phyloP scores from a whole-genome alignment of 306 rosid genomes.

The Vigna nakashimae region DNA sequence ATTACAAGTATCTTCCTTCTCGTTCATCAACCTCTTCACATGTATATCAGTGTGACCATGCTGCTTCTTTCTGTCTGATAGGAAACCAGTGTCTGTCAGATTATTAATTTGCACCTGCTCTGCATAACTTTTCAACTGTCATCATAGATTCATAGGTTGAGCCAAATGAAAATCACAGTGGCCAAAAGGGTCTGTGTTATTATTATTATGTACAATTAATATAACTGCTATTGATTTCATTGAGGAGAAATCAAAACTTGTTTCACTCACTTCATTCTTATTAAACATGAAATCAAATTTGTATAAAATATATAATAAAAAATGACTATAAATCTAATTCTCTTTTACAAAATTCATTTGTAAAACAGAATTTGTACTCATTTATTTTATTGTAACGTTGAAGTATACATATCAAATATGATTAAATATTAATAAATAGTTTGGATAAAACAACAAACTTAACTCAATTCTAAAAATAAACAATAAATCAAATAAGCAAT shows the following conservation, averaged over 20 bases:
- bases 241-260: too few species aligned
- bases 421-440: too few species aligned
- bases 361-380: fast-evolving
- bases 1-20: not conserved
- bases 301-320: too few species aligned
- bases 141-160: not conserved
- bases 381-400: too few species aligned
- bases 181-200: too few species aligned
- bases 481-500: too few species aligned
- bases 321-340: too few species aligned
- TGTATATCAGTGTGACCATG: not conserved
- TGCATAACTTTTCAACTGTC: not conserved
- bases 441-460: fast-evolving
- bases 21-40: conserved; percentile 14
- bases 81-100: not conserved
- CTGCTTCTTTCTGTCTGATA: not conserved
- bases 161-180: not conserved
- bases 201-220: too few species aligned
- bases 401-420: fast-evolving
- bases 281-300: too few species aligned
- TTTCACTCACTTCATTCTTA: too few species aligned
- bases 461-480: too few species aligned
- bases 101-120: conserved; percentile 1
- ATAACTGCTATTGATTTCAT: too few species aligned
- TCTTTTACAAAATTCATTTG: fast-evolving